Evolutionary conservation across 73 alveolate species (phyloP), one percentile per base, ranked within the genome.

Genomic region (Diophrys sp.): DNA sequence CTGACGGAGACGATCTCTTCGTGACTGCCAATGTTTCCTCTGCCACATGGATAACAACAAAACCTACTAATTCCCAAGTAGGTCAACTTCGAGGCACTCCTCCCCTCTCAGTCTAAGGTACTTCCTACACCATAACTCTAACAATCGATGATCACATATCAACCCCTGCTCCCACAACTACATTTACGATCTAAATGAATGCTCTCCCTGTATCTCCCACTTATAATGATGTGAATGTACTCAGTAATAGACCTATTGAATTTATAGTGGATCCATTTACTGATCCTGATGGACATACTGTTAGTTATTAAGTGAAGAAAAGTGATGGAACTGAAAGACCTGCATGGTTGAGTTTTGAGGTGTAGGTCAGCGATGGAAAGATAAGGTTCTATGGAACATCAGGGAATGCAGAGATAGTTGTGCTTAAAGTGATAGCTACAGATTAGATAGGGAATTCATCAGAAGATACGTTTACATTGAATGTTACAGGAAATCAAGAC

Each of bases 151-250:
- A 62, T 25, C 5, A 62, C 2, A 2, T 23, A 2, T 14, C 26
- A 14, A 11, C 72, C 72, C 32, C 30, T 2, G 2, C 14, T 25
- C 26, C 72, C 5, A 57, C 74, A 14, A 30, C 76, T 11, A 68
- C 67, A 8, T 75, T 75, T 54, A 56, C 26, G 14, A 27, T 75
- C 66, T 53, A 25, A 18, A 31, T 75, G 29, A 57, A 56, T 23
- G 56, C 74, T 2, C 1, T 54, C 24, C 83, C 83, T 56, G 66
- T 72, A 5, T 62, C 54, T 23, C 34, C 81, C 0, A 67, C 1
- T 23, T 73, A 73, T 73, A 11, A 71, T n/a, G 81, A 73, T 44
- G 62, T 11, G 18, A 44, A 44, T 44, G 5, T 44, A 11, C 5
- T 11, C 5, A 11, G n/a, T 44, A 18, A 18, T 11, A 44, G 62